phyloP scores from a whole-genome alignment of 441 rosid genomes.

The Metrosideros polymorpha region DNA sequence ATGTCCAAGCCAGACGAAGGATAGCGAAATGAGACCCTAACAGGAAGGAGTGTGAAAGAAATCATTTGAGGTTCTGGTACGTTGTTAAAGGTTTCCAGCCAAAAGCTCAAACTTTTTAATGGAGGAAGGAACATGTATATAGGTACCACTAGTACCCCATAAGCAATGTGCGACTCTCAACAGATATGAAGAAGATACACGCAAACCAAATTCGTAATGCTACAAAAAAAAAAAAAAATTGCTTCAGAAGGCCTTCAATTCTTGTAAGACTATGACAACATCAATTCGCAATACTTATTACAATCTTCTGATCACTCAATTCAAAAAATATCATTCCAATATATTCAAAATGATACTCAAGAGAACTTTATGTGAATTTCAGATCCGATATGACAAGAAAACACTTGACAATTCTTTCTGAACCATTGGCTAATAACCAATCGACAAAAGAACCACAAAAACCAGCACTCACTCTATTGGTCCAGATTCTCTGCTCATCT shows the following conservation, averaged over 20 bases:
- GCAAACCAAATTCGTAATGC: background rate
- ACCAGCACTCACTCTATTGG: background rate
- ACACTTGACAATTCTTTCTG: background rate
- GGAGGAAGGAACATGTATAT: background rate
- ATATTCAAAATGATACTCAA: background rate
- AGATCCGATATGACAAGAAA: background rate
- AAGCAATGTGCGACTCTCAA: background rate
- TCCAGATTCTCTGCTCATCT: background rate
- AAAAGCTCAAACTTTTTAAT: background rate
- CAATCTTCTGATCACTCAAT: background rate
- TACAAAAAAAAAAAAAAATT: background rate
- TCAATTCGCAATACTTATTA: background rate
- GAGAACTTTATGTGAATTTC: background rate
- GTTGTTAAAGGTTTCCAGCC: background rate
- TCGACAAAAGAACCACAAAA: background rate
- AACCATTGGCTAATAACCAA: background rate
- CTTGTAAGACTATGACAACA: background rate
- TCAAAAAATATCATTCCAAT: background rate
- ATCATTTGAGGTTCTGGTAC: background rate
- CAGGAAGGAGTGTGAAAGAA: background rate
- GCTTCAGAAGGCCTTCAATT: background rate
- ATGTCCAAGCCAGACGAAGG: background rate
- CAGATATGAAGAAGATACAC: background rate
- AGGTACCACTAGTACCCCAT: background rate
- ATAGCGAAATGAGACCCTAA: background rate